Evolutionary conservation across 129 eudicot genomes (phyloP).

Genomic region (Erigeron canadensis): DNA sequence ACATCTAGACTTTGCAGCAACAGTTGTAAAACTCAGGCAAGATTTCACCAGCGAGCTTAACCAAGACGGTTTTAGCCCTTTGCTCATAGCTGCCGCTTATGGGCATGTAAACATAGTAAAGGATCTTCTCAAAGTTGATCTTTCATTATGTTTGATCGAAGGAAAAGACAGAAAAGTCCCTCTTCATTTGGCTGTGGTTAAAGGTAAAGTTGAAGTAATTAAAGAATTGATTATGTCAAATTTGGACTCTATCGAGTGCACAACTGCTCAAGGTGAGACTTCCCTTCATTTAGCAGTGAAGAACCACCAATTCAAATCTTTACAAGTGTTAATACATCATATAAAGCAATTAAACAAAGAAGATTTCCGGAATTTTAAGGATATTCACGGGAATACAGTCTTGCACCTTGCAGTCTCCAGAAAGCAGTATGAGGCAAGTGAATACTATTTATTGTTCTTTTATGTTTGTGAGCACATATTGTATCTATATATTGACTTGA

Average conservation of each 20-base stretch:
- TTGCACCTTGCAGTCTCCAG: conserved; percentile 42
- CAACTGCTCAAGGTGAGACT: conserved; percentile 43
- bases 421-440: conserved; percentile 46
- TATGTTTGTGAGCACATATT: too few species aligned
- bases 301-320: conserved; percentile 37
- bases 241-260: conserved; percentile 28
- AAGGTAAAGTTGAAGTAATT: conserved; percentile 44
- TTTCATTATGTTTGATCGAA: conserved; percentile 31
- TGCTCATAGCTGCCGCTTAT: conserved; percentile 55
- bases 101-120: conserved; percentile 52
- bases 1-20: conserved; percentile 36
- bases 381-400: conserved; percentile 42
- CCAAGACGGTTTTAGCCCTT: conserved; percentile 48
- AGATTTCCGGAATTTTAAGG: conserved; percentile 28
- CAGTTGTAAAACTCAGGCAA: conserved; percentile 23
- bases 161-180: conserved; percentile 49
- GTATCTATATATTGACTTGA: too few species aligned
- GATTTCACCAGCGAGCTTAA: conserved; percentile 36
- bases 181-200: conserved; percentile 47
- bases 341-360: conserved; percentile 31
- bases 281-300: conserved; percentile 47
- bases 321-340: conserved; percentile 30
- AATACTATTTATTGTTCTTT: too few species aligned
- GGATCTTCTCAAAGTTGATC: conserved; percentile 48
- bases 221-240: conserved; percentile 27